Conservation (phyloP, 257 asterid genomes). For the Salvia hispanica region DNA sequence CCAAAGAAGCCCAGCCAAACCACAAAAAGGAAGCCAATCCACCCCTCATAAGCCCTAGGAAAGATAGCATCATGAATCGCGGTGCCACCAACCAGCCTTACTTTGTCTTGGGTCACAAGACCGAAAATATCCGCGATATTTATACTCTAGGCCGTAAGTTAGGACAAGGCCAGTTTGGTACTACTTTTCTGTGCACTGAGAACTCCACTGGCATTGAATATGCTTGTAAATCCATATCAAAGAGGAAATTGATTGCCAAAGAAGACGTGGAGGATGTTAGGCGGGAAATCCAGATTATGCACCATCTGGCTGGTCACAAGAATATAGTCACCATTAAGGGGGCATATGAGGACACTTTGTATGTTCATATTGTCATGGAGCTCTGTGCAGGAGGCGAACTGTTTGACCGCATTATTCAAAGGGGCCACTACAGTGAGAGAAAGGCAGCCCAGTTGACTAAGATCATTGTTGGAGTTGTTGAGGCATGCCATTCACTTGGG, state of each 20-base stretch:
- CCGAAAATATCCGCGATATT: slow-evolving; percentile 74
- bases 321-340: slow-evolving; percentile 88
- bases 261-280: slow-evolving; percentile 93
- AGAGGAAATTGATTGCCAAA: slow-evolving; percentile 84
- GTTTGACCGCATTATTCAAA: slow-evolving; percentile 89
- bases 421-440: slow-evolving; percentile 96
- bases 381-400: slow-evolving; percentile 91
- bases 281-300: slow-evolving; percentile 99
- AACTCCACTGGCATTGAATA: slow-evolving; percentile 61
- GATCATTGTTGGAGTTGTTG: slow-evolving; percentile 93
- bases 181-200: slow-evolving; percentile 77
- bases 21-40: slow-evolving; percentile 36
- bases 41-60: slow-evolving; percentile 48
- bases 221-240: slow-evolving; percentile 89
- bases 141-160: slow-evolving; percentile 78
- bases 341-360: slow-evolving; percentile 84
- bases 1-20: slow-evolving; percentile 42
- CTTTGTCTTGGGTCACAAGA: slow-evolving; percentile 78
- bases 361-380: slow-evolving; percentile 95
- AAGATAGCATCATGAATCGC: slow-evolving; percentile 68
- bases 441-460: slow-evolving; percentile 93
- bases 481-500: slow-evolving; percentile 97
- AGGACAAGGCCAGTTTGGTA: slow-evolving; percentile 96
- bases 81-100: slow-evolving; percentile 57
- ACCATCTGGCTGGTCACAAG: slow-evolving; percentile 87